Evolutionary conservation across 345 rosid species (phyloP).

Genomic region (thale cress (Arabidopsis thaliana)): TAIR10.1 NC_003075.7:40001-40500

Average conservation of each 20-base stretch:
- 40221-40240: neutral
- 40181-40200: neutral
- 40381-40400: neutral
- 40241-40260: slow-evolving; percentile 7
- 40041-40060: no score
- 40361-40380: neutral
- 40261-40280: neutral
- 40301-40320: no score
- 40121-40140: slow-evolving; percentile 21
- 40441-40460: neutral
- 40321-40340: no score
- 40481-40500: neutral
- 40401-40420: neutral
- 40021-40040: neutral
- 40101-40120: slow-evolving; percentile 29
- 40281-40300: no score
- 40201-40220: slow-evolving; percentile 11
- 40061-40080: no score
- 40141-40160: slow-evolving; percentile 15
- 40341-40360: neutral
- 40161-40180: neutral
- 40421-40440: no score
- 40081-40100: no score
- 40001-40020: slow-evolving; percentile 46
- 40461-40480: slow-evolving; percentile 3